These are phyloP conservation scores for Echinochloa phyllopogon DNA, from an alignment of 176 grass and related monocot genomes.

Conservation along the genomic window DNA sequence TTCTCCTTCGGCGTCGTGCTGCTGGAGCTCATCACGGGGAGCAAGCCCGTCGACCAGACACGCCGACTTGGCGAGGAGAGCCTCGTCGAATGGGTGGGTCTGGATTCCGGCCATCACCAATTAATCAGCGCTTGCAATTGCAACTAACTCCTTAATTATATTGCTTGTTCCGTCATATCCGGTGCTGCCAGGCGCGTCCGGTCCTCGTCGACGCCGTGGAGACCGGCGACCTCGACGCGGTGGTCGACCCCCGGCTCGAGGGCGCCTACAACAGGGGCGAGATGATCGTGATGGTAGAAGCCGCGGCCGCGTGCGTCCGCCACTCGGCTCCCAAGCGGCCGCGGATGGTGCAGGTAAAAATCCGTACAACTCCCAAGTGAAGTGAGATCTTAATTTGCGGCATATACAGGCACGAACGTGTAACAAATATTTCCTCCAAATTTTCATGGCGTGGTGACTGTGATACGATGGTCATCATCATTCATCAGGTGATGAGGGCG, in stretches of 20 bases:
- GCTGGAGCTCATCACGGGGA: conserved; percentile 86
- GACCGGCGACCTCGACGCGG: conserved; percentile 47
- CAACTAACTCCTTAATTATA: too few relatives aligned
- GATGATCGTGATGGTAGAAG: conserved; percentile 82
- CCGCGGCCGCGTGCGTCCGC: conserved; percentile 71
- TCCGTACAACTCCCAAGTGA: not conserved
- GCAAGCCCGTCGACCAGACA: conserved; percentile 67
- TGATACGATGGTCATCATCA: not conserved
- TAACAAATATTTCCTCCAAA: too few relatives aligned
- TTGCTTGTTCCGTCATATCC: too few relatives aligned
- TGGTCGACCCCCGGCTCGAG: conserved; percentile 63
- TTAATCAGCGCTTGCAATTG: not conserved
- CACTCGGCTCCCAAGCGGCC: conserved; percentile 77
- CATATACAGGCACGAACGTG: too few relatives aligned
- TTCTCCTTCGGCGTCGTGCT: conserved; percentile 94
- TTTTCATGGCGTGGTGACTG: too few relatives aligned
- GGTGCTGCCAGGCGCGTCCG: conserved; percentile 55
- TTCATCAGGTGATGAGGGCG: conserved; percentile 59
- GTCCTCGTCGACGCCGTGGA: conserved; percentile 57
- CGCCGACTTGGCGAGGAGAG: conserved; percentile 68
- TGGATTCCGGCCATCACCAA: not conserved
- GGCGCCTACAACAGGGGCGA: conserved; percentile 50
- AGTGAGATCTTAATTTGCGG: too few relatives aligned
- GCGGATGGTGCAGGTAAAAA: conserved; percentile 56
- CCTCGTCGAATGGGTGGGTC: conserved; percentile 81